Base-by-base conservation (phyloP, 2,329 filamentous ascomycete species). In the Thermothelomyces thermophilus region DNA sequence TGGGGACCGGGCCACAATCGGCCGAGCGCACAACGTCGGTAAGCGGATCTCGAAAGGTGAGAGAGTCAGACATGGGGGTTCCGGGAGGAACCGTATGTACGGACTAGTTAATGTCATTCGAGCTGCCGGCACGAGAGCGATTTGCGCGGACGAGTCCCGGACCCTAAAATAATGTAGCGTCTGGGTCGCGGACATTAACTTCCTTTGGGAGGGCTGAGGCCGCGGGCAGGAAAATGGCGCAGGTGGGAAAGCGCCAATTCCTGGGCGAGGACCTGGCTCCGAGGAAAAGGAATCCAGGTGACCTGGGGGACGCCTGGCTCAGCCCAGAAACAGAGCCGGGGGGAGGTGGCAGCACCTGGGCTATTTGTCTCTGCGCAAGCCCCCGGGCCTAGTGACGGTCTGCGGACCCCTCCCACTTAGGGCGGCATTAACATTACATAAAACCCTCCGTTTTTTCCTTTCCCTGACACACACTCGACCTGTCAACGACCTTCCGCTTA, bases 371-470 rank as follows among this genome's bases (percentile, higher is more conserved):
- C 47, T 53, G 46, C 46, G 51, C 53, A 48, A 53, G 41, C 50
- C 57, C 55, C 47, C 46, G 22, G 36, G 41, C 35, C 50, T 52
- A 53, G 57, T 55, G 48, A 50, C 52, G 52, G 54, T 51, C 46
- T 48, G 57, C 55, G 54, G 57, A 41, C 53, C 56, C 56, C 61
- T 60, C 60, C 58, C 63, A 60, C 62, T 57, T 58, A 51, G 46
- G 48, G 50, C 56, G 58, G 55, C 60, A 63, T 70, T 71, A 67
- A 63, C 69, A 71, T 73, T 73, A 73, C 70, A 71, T 73, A 73
- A 72, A 72, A 71, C 66, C 68, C 68, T 63, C 65, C 64, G 62
- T 58, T 63, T 59, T 67, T 67, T 65, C 62, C 64, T 68, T 64
- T 64, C 58, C 63, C 66, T 68, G 69, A 66, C 68, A 66, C 67